Evolutionary conservation across 306 rosid genomes (phyloP).

Genomic region (Ammopiptanthus mongolicus): DNA sequence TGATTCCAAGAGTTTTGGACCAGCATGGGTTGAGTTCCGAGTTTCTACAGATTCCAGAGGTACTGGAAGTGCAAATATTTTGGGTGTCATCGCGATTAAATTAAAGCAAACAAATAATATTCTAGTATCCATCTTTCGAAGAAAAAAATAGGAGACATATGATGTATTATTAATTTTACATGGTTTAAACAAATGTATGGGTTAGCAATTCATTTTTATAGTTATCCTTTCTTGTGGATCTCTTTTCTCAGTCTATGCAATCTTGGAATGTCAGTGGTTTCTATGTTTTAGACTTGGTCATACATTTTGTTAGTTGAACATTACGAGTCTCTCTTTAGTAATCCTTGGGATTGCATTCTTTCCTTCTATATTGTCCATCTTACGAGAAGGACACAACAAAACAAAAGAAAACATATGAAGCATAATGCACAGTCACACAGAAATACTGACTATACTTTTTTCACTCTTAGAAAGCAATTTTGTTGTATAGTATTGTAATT

Average conservation of each 20-base stretch:
- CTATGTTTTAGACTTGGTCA: neutral
- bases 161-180: neutral
- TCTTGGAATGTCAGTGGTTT: slow-evolving; percentile 13
- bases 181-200: neutral
- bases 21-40: slow-evolving; percentile 87
- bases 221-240: neutral
- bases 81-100: neutral
- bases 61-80: slow-evolving; percentile 21
- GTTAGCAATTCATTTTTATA: slow-evolving; percentile 11
- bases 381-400: neutral
- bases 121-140: neutral
- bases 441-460: neutral
- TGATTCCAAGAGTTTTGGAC: slow-evolving; percentile 94
- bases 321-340: neutral
- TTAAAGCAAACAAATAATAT: slow-evolving; percentile 1
- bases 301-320: neutral
- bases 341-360: slow-evolving; percentile 5
- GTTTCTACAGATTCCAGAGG: slow-evolving; percentile 95
- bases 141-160: neutral
- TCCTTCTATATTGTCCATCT: neutral
- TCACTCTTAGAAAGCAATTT: neutral
- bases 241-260: neutral
- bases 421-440: neutral
- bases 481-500: neutral
- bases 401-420: neutral